These are phyloP conservation scores for Thalassiosira ordinaria DNA, from an alignment of 352 stramenopile genomes.

Conservation along the genomic window DNA sequence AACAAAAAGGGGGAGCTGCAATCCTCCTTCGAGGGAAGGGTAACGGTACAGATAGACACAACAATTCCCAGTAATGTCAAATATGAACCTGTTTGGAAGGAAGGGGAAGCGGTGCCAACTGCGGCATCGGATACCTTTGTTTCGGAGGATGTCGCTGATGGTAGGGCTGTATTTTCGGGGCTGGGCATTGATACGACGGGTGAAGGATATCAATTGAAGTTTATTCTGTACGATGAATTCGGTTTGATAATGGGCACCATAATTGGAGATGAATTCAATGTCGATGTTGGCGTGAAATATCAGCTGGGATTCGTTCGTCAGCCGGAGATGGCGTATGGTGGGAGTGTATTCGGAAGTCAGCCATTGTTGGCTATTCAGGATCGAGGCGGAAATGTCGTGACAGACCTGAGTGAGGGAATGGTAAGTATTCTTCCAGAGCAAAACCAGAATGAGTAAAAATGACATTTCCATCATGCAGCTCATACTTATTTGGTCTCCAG, in stretches of 20 bases:
- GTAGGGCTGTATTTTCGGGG: conserved; percentile 43
- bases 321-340: conserved; percentile 62
- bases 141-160: conserved; percentile 40
- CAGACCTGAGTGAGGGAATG: conserved; percentile 52
- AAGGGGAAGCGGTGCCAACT: conserved; percentile 15
- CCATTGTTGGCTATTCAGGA: conserved; percentile 63
- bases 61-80: conserved; percentile 23
- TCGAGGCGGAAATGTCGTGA: conserved; percentile 63
- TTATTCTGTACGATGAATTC: conserved; percentile 61
- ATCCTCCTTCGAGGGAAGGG: conserved; percentile 48
- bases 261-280: conserved; percentile 50
- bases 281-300: conserved; percentile 54
- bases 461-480: too few relatives aligned
- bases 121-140: conserved; percentile 21
- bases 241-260: conserved; percentile 44
- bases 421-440: too few relatives aligned
- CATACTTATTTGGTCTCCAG: conserved; percentile 24
- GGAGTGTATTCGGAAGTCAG: conserved; percentile 53
- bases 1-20: conserved; percentile 56
- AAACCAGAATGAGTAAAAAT: too few relatives aligned
- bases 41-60: conserved; percentile 39
- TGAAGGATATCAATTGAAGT: conserved; percentile 59
- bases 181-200: conserved; percentile 58
- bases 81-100: conserved; percentile 32
- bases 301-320: conserved; percentile 52